These are phyloP conservation scores for Saturnispora galanensis DNA, from an alignment of 805 yeast species.

Conservation along the genomic window DNA sequence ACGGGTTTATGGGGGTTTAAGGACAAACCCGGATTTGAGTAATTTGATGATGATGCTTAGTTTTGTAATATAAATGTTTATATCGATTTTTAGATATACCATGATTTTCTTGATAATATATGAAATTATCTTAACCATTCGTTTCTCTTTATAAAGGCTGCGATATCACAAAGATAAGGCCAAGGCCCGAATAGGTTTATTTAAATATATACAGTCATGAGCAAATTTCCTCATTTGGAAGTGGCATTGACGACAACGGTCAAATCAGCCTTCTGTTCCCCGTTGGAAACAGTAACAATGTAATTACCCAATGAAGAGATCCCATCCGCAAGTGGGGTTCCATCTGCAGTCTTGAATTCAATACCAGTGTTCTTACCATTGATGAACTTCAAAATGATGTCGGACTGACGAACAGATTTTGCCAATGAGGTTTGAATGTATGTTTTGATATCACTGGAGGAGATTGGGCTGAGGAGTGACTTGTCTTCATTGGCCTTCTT, in stretches of 20 bases:
- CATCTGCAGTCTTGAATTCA: conserved; percentile 12
- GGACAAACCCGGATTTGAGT: background rate
- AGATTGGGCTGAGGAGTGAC: conserved; percentile 12
- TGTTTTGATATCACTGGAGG: background rate
- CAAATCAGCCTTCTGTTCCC: conserved; percentile 13
- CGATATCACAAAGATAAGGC: background rate
- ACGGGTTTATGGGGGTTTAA: conserved; percentile 27
- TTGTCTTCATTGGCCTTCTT: conserved; percentile 16
- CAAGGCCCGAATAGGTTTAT: conserved; percentile 38
- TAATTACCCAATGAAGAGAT: conserved; percentile 19
- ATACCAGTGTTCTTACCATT: conserved; percentile 13
- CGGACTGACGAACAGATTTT: conserved; percentile 10
- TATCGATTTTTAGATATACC: too few relatives aligned
- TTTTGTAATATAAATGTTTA: background rate
- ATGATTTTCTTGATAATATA: too few relatives aligned
- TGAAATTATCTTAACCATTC: too few relatives aligned
- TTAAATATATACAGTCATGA: conserved; percentile 50
- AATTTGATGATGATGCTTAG: conserved; percentile 3
- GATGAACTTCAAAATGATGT: conserved; percentile 17
- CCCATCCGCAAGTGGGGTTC: conserved; percentile 8
- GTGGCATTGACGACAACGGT: conserved; percentile 19
- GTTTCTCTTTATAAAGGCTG: background rate
- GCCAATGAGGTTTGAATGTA: conserved; percentile 9
- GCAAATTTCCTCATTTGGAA: conserved; percentile 38
- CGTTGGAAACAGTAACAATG: conserved; percentile 14